A percentile compares a stretch with the other conserved stretches of the same genome.
phyloP scores from a whole-genome alignment of 2,329 filamentous ascomycete species.

The Fusarium coffeatum region DNA sequence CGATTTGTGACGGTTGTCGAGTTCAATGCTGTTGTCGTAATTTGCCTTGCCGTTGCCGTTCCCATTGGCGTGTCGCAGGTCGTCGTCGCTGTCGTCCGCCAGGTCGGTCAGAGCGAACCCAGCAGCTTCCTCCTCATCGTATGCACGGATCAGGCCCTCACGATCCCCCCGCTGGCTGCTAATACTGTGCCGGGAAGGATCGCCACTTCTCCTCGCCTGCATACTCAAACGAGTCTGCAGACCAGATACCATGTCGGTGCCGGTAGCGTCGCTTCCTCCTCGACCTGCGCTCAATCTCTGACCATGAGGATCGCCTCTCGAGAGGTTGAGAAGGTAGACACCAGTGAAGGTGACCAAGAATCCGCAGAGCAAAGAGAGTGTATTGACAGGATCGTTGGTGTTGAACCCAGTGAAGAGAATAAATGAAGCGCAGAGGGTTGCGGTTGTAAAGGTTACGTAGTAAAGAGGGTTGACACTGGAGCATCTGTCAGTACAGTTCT shows the following conservation, averaged over 20 bases:
- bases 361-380: slow-evolving; percentile 88
- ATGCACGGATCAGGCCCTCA: slow-evolving; percentile 86
- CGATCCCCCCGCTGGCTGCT: slow-evolving; percentile 76
- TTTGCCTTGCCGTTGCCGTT: slow-evolving; percentile 57
- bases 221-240: slow-evolving; percentile 93
- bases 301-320: slow-evolving; percentile 88
- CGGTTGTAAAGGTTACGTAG: slow-evolving; percentile 97
- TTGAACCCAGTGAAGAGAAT: slow-evolving; percentile 97
- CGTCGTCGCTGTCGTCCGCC: slow-evolving; percentile 79
- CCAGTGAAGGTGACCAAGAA: slow-evolving; percentile 96
- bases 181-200: slow-evolving; percentile 71
- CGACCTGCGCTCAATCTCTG: slow-evolving; percentile 71
- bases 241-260: slow-evolving; percentile 90
- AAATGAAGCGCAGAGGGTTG: slow-evolving; percentile 92
- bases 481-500: slow-evolving; percentile 4
- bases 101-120: slow-evolving; percentile 83
- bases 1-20: slow-evolving; percentile 62
- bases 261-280: slow-evolving; percentile 78
- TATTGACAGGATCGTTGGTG: slow-evolving; percentile 90
- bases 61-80: slow-evolving; percentile 56
- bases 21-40: slow-evolving; percentile 60
- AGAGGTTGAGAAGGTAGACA: slow-evolving; percentile 96
- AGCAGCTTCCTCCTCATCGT: slow-evolving; percentile 83
- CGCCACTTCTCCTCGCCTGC: slow-evolving; percentile 83
- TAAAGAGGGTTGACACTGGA: slow-evolving; percentile 91